Evolutionary conservation across 75 land plant genomes (phyloP).

Genomic region (Pinus albicaulis): DNA sequence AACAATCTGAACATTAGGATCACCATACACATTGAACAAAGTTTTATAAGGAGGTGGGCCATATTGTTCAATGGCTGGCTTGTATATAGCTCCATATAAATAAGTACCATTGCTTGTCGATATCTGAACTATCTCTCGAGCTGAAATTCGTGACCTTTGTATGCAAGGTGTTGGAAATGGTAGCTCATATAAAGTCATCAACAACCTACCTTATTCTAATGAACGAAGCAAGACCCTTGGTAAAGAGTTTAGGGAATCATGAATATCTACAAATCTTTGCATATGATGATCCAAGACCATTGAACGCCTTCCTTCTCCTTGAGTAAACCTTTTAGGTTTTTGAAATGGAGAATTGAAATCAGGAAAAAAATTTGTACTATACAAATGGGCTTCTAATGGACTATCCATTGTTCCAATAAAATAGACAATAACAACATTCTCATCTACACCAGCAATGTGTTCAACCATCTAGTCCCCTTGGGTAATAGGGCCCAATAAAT

Average conservation of each 20-base stretch:
- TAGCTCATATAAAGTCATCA: conserved; percentile 79
- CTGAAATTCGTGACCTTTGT: conserved; percentile 54
- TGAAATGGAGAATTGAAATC: conserved; percentile 38
- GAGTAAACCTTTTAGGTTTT: conserved; percentile 65
- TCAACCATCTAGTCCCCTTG: conserved; percentile 98
- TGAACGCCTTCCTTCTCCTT: conserved; percentile 77
- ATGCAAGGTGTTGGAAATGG: conserved; percentile 44
- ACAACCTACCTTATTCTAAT: conserved; percentile 63
- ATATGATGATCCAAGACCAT: conserved; percentile 89
- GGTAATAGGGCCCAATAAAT: conserved; percentile 81
- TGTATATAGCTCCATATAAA: conserved; percentile 79
- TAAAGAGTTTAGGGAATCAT: conserved; percentile 74
- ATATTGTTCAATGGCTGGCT: conserved; percentile 64
- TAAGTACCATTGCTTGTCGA: conserved; percentile 76
- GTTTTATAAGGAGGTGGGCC: conserved; percentile 98
- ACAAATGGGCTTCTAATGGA: conserved; percentile 77
- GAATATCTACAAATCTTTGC: conserved; percentile 83
- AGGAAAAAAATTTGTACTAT: conserved; percentile 58
- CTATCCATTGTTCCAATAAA: conserved; percentile 88
- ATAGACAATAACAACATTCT: conserved; percentile 71
- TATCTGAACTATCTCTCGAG: conserved; percentile 74
- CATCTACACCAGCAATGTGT: conserved; percentile 87
- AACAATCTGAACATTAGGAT: conserved; percentile 94
- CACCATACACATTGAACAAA: conserved; percentile 90
- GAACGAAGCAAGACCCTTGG: conserved; percentile 75